These are phyloP conservation scores for Euphorbia tirucalli DNA, from an alignment of 345 rosid species.

Conservation along the genomic window DNA sequence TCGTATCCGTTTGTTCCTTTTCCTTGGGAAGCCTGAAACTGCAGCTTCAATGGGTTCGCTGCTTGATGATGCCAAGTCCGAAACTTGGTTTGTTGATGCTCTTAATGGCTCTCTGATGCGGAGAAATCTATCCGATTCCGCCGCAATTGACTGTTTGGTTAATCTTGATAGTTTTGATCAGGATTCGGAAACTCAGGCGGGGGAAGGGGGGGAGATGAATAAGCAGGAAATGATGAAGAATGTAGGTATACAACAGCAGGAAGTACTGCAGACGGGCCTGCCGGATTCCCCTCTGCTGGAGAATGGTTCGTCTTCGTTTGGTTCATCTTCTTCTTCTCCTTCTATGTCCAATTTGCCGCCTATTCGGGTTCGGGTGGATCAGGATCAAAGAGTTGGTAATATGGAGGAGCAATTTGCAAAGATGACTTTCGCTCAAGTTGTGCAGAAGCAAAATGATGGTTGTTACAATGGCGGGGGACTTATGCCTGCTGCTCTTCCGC, in stretches of 20 bases:
- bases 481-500: slow-evolving; percentile 34
- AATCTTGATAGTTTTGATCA: slow-evolving; percentile 42
- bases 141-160: slow-evolving; percentile 46
- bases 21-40: slow-evolving; percentile 67
- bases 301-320: slow-evolving; percentile 42
- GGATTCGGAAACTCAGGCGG: slow-evolving; percentile 26
- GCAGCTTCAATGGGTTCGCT: slow-evolving; percentile 69
- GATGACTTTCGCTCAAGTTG: slow-evolving; percentile 38
- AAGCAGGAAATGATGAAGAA: slow-evolving; percentile 25
- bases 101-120: slow-evolving; percentile 69
- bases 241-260: slow-evolving; percentile 25
- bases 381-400: slow-evolving; percentile 29
- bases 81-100: slow-evolving; percentile 84
- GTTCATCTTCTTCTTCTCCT: slow-evolving; percentile 66
- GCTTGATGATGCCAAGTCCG: slow-evolving; percentile 62
- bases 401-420: slow-evolving; percentile 62
- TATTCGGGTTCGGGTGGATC: slow-evolving; percentile 51
- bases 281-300: slow-evolving; percentile 60
- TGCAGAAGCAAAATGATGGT: slow-evolving; percentile 45
- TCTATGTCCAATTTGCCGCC: slow-evolving; percentile 66
- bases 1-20: slow-evolving; percentile 64
- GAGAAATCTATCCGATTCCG: slow-evolving; percentile 62
- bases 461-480: background rate
- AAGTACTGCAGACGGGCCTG: slow-evolving; percentile 41
- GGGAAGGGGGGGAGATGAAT: slow-evolving; percentile 22